Evolutionary conservation across 768 basidiomycete genomes (phyloP).

Genomic region (Rhizopogon rudus): DNA sequence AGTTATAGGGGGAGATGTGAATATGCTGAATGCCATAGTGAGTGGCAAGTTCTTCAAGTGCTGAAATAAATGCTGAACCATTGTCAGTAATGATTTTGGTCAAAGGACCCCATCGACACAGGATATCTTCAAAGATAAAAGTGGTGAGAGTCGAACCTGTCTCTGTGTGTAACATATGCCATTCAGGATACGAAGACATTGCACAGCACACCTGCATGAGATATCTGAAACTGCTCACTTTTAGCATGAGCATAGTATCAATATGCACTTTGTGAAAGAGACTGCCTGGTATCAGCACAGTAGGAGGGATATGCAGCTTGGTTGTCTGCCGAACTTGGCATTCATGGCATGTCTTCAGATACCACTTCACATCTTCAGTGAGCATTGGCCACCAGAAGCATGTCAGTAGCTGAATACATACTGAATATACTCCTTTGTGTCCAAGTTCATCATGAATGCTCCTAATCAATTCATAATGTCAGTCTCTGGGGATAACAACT

Average conservation of each 20-base stretch:
- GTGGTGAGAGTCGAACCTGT: neutral
- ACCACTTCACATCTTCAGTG: neutral
- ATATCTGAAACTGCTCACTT: neutral
- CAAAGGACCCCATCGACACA: too few relatives aligned
- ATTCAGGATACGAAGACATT: slow-evolving; percentile 15
- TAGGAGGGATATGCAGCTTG: neutral
- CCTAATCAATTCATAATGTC: neutral
- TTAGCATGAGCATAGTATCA: slow-evolving; percentile 1
- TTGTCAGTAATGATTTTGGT: slow-evolving; percentile 5
- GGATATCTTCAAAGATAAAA: slow-evolving; percentile 15
- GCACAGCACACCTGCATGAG: slow-evolving; percentile 12
- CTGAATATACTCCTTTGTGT: slow-evolving; percentile 1
- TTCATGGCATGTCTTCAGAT: neutral
- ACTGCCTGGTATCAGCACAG: neutral
- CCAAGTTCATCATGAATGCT: neutral
- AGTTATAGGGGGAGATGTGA: neutral
- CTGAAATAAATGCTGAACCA: neutral
- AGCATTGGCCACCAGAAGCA: slow-evolving; percentile 1
- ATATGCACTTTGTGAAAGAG: neutral
- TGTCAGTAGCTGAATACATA: fast-evolving
- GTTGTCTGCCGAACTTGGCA: neutral
- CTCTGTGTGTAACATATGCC: slow-evolving; percentile 25
- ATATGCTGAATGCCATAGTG: neutral
- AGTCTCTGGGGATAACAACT: neutral
- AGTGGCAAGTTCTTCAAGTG: fast-evolving